A percentile compares a stretch with the other conserved stretches of the same genome.
Conservation (phyloP, 305 asterid genomes). For the Solanum hybrid region DNA sequence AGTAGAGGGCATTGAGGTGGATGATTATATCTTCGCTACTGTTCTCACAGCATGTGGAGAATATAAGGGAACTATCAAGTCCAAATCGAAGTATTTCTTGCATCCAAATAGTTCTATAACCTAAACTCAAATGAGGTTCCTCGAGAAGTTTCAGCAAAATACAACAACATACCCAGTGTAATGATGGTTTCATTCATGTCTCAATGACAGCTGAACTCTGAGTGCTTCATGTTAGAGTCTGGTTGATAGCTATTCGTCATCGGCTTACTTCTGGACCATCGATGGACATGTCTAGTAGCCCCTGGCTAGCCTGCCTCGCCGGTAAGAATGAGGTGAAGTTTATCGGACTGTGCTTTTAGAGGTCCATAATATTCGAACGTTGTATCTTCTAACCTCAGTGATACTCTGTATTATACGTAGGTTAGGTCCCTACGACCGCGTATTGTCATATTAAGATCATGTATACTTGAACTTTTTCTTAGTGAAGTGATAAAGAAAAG, state of each 20-base stretch:
- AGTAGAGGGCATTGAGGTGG: constrained; percentile 61
- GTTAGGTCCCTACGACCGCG: background rate
- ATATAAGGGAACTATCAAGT: constrained; percentile 32
- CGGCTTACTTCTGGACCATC: background rate
- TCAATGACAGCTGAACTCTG: background rate
- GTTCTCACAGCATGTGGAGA: constrained; percentile 70
- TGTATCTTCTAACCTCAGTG: background rate
- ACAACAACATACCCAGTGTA: background rate
- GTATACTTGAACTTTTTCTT: background rate
- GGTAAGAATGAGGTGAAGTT: background rate
- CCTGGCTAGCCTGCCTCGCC: background rate
- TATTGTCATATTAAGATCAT: background rate
- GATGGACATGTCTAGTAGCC: background rate
- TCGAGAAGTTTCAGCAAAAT: background rate
- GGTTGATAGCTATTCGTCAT: background rate
- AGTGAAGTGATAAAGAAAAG: background rate
- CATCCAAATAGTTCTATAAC: background rate
- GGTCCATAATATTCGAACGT: background rate
- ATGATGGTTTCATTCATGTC: background rate
- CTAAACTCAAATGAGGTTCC: background rate
- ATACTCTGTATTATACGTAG: background rate
- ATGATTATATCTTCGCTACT: constrained; percentile 47
- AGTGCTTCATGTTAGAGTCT: background rate
- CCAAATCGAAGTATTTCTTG: constrained; percentile 9
- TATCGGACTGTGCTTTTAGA: background rate